Evolutionary conservation across 208 protist genomes (phyloP), one percentile per base, ranked within the genome.

Genomic region (Crithidia sp.): DNA sequence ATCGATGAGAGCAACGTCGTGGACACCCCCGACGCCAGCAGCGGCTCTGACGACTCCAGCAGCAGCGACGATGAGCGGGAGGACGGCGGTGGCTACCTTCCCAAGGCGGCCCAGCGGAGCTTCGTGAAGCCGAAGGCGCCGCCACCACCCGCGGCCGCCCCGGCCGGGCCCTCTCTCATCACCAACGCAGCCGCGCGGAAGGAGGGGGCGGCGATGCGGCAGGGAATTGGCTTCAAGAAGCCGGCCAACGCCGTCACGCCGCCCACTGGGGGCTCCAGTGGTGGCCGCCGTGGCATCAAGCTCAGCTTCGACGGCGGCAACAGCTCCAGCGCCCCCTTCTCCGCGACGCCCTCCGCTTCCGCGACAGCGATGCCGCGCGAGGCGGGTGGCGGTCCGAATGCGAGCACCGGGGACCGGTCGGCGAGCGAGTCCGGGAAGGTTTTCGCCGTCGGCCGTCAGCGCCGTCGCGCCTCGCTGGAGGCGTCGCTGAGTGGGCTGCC

Each of bases 161-260:
- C 54, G 50, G 40, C 43, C 2, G 53, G 39, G 37, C 5, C 17
- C 0, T 64, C 56, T 8, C 64, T 47, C 55, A 41, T 69, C 28
- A 40, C 59, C 44, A 69, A 64, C 62, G 53, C 44, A 36, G 39
- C 36, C 17, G 71, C 71, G 10, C 53, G 62, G 13, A 71, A 61
- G 37, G 62, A 41, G 9, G 70, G 53, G 7, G 53, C 69, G 3
- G 65, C 59, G 1, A 28, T 59, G 53, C 80, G 75, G 14, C 77
- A 83, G 59, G 74, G 82, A n/a, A 53, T 83, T 4, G 71, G 69
- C 56, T 81, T 83, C 60, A 78, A 76, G n/a, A 56, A 4, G 40
- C 39, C 13, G 2, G 59, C 47, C 3, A 59, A 5, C 19, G 60
- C 19, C 19, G 28, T 9, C 17, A 28, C 28, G 28, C 28, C 28